Base-by-base conservation (phyloP, 1,139 yeast species). In the Diutina pseudorugosa region DNA sequence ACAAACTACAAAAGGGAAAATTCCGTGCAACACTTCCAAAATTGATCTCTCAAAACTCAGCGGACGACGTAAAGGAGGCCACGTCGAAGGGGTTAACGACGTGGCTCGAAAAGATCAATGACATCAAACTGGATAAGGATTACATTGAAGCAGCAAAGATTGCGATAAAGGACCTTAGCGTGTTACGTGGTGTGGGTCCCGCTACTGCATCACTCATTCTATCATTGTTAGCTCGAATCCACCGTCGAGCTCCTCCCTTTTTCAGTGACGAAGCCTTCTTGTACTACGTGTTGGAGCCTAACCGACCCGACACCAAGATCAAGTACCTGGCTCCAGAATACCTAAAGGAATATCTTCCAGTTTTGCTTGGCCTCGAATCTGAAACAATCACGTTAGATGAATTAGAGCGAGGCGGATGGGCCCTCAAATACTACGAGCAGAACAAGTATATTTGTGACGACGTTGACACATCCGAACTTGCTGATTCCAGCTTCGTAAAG, bases 1-100 rank as follows among this genome's bases (percentile, higher is more conserved):
- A 79, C 79, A 76, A 76, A 54, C 65, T 76, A 48, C 72, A 76
- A 25, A 70, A 70, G 55, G 81, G 80, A 0, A 74, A 72, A 52
- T 76, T 71, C 56, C 60, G 81, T 25, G 76, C 79, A 2, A 66
- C 68, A 2, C 63, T 76, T 8, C 72, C 72, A n/a, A 72, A 71
- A 53, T 60, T 74, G 21, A 73, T 76, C 41, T 60, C 59, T 48
- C 65, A 72, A 2, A 76, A 76, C 56, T 62, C 62, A 3, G 62
- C 56, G 0, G 61, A 59, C 0, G 53, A 51, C 3, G 76, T 75
- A 9, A 57, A 60, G 52, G 55, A 56, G 2, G 58, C 58, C 3
- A 70, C 80, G 1, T 57, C 57, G 30, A 57, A 54, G 8, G 80
- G 72, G 0, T 67, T 67, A 52, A 52, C 55, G 9, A 52, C 56